Percentiles rank a stretch among this genome's conserved stretches.
Evolutionary conservation across 2,329 filamentous ascomycete genomes (phyloP).

Genomic region (Trichoderma hamatum): DNA sequence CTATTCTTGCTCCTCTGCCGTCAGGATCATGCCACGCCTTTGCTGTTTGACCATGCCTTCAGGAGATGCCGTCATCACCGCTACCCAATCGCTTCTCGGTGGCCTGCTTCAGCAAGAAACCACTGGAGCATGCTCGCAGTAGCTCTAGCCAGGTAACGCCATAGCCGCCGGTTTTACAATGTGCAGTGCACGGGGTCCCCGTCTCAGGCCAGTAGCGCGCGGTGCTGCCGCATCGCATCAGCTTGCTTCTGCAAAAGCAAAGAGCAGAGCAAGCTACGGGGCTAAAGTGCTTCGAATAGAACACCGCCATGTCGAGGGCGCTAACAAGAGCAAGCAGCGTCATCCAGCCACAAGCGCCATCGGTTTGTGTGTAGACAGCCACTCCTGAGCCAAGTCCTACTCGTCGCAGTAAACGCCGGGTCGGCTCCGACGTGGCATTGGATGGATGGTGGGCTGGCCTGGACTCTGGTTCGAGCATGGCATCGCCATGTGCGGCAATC

Average conservation of each 20-base stretch:
- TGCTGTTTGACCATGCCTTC: neutral
- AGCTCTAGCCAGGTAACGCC: constrained; percentile 1
- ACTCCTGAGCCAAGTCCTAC: constrained; percentile 3
- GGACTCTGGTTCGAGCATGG: constrained; percentile 7
- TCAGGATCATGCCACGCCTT: constrained; percentile 13
- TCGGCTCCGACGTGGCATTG: constrained; percentile 21
- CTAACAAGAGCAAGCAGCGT: constrained; percentile 5
- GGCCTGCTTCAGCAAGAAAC: constrained; percentile 5
- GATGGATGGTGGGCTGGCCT: constrained; percentile 13
- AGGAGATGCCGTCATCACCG: constrained; percentile 9
- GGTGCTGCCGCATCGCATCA: constrained; percentile 5
- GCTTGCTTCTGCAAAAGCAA: neutral
- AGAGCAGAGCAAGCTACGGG: neutral
- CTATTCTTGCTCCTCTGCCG: constrained; percentile 5
- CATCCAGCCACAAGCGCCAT: constrained; percentile 20
- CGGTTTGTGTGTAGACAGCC: neutral
- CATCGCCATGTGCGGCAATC: neutral
- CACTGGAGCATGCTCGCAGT: neutral
- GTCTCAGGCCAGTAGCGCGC: constrained; percentile 6
- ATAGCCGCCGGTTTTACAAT: constrained; percentile 3
- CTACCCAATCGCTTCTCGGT: constrained; percentile 2
- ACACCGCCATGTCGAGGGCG: constrained; percentile 19
- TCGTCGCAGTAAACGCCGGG: constrained; percentile 14
- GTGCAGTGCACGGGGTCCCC: neutral
- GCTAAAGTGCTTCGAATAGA: constrained; percentile 1